A percentile compares a stretch with the other conserved stretches of the same genome.
Conservation (phyloP, 2,329 filamentous ascomycete species). For the Exophiala lecanii-corni region DNA sequence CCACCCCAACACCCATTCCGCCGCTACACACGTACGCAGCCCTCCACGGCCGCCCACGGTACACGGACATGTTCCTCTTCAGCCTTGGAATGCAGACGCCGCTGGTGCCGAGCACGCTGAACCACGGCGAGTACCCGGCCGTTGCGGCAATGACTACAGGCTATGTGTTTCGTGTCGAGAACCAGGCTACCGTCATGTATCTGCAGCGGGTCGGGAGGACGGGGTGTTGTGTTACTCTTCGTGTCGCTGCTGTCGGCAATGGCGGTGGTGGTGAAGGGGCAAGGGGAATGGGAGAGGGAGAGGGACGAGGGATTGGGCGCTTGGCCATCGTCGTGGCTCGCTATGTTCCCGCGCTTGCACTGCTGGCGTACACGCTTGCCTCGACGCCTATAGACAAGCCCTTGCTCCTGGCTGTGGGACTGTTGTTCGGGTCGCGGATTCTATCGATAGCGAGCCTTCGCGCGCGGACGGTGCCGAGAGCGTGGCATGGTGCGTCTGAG, state of each 20-base stretch:
- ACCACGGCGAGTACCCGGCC: slow-evolving; percentile 39
- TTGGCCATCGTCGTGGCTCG: slow-evolving; percentile 1
- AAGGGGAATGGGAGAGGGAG: background rate
- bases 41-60: background rate
- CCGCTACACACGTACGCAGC: slow-evolving; percentile 1
- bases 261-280: background rate
- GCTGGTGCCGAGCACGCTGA: slow-evolving; percentile 51
- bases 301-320: background rate
- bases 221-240: slow-evolving; percentile 43
- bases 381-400: slow-evolving; percentile 33
- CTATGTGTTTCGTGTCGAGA: slow-evolving; percentile 42
- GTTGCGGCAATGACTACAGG: slow-evolving; percentile 41
- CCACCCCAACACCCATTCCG: background rate
- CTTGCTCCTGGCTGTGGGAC: slow-evolving; percentile 45
- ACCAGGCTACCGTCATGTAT: slow-evolving; percentile 49
- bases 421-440: slow-evolving; percentile 51
- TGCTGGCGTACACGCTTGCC: background rate
- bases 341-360: background rate
- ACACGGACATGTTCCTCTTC: slow-evolving; percentile 52
- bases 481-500: slow-evolving; percentile 37
- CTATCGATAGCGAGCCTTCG: slow-evolving; percentile 56
- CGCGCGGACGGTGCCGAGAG: slow-evolving; percentile 38
- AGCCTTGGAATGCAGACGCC: slow-evolving; percentile 60
- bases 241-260: slow-evolving; percentile 25
- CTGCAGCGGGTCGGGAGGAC: slow-evolving; percentile 53